phyloP scores from a whole-genome alignment of 371 early-diverging fungal genomes.

The Actinomortierella wolfii region DNA sequence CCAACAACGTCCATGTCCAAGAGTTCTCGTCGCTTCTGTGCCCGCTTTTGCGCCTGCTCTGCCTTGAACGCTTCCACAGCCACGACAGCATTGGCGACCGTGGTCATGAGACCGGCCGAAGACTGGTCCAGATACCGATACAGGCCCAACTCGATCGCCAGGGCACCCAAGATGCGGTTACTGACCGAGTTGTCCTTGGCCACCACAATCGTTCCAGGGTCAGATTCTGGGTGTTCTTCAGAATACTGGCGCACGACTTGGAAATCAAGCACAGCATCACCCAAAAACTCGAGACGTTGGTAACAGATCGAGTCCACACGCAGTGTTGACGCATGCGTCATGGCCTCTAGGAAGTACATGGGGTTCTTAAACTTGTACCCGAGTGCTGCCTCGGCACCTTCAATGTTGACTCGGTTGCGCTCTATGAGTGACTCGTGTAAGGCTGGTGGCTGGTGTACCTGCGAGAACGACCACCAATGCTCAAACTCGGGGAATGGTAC shows the following conservation, averaged over 20 bases:
- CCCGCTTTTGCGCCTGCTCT: constrained; percentile 11
- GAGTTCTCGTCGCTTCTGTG: background rate
- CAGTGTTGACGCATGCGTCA: constrained; percentile 84
- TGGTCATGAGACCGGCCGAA: constrained; percentile 55
- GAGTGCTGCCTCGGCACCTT: constrained; percentile 54
- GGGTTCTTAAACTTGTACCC: constrained; percentile 78
- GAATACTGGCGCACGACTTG: constrained; percentile 78
- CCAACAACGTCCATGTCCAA: no score
- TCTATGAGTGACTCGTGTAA: background rate
- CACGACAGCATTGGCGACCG: constrained; percentile 53
- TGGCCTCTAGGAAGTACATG: constrained; percentile 72
- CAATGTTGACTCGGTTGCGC: constrained; percentile 7
- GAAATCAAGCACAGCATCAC: constrained; percentile 92
- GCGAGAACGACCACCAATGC: constrained; percentile 55
- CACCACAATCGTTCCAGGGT: constrained; percentile 74
- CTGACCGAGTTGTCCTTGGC: constrained; percentile 87
- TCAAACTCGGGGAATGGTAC: constrained; percentile 62
- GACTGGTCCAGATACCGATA: constrained; percentile 70
- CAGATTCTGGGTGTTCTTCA: constrained; percentile 55
- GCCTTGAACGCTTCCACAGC: constrained; percentile 49
- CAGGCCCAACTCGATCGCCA: constrained; percentile 65
- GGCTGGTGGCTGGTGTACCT: background rate
- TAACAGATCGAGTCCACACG: constrained; percentile 70
- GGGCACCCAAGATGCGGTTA: constrained; percentile 83
- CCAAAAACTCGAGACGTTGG: constrained; percentile 93